Evolutionary conservation across 495 filamentous ascomycete genomes (phyloP), one percentile per base, ranked within the genome.

Genomic region (Neurospora sp.): DNA sequence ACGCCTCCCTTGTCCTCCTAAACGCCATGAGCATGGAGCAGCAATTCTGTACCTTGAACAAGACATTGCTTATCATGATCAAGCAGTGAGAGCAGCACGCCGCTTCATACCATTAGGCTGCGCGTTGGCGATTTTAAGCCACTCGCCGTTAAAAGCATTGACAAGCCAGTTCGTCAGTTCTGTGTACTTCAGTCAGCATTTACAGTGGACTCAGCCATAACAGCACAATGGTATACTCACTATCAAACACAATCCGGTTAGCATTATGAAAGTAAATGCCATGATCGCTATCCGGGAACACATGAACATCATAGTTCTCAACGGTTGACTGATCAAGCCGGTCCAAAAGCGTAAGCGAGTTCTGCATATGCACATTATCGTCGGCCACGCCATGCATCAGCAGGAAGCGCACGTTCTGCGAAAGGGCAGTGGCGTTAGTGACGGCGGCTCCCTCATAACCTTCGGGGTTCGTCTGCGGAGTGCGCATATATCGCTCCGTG

Each of bases 111-210:
- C 70, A 19, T 75, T 83, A 2, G 94, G 93, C 75, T 89, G 87
- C 7, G 94, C 88, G 54, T 90, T 82, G 6, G 86, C 84, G n/a
- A 92, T 89, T 74, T 89, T 89, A 70, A 94, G 80, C 92, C 95
- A 99, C 79, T 98, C 95, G 34, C 95, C 96, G 76, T 98, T 98
- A 81, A 99, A 98, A 0, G 96, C 96, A 79, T 98, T 97, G 79
- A 97, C 87, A 71, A 99, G 88, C 94, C 96, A 99, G 81, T 91
- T 96, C 73, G 87, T 90, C 21, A 99, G 84, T 81, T 93, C 94
- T 97, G 74, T 39, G 70, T 34, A 31, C 28, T 34, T 28, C 79
- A 83, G 82, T 81, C 40, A 81, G 79, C 71, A 69, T 70, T 5
- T 36, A 15, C 37, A 9, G 59, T 39, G 31, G 28, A 5, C 4